Evolutionary conservation across 768 basidiomycete genomes (phyloP).

Genomic region (Tulasnella sp.): DNA sequence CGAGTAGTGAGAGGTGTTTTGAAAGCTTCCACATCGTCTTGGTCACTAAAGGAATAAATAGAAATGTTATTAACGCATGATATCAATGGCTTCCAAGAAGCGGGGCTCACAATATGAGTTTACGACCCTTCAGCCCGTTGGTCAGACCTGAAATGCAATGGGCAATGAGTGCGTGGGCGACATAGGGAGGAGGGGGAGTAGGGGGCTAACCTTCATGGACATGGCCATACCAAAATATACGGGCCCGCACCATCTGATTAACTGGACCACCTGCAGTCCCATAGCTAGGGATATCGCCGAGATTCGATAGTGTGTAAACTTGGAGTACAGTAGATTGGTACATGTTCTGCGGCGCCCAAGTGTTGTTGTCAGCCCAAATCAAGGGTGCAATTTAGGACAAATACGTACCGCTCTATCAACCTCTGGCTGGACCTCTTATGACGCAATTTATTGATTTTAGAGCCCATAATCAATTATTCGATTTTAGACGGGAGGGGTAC

Average conservation of each 20-base stretch:
- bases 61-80: not conserved
- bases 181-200: not conserved
- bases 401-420: constrained; percentile 33
- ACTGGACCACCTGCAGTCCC: constrained; percentile 40
- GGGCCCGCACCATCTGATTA: constrained; percentile 47
- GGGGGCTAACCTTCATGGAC: constrained; percentile 47
- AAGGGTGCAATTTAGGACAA: not conserved
- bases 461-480: no score
- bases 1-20: constrained; percentile 31
- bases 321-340: constrained; percentile 77
- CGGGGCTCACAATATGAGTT: constrained; percentile 55
- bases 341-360: constrained; percentile 39
- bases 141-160: constrained; percentile 36
- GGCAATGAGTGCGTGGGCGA: not conserved
- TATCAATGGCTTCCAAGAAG: not conserved
- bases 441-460: constrained; percentile 2
- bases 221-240: constrained; percentile 84
- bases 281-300: constrained; percentile 37
- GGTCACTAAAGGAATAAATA: constrained; percentile 26
- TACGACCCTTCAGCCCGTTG: constrained; percentile 71
- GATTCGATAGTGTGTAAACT: constrained; percentile 57
- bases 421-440: constrained; percentile 32
- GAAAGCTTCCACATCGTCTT: constrained; percentile 65
- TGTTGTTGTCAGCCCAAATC: constrained; percentile 4
- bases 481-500: constrained; percentile 20